phyloP scores from a whole-genome alignment of 2,329 filamentous ascomycete species.

The Paecilomyces sp. region DNA sequence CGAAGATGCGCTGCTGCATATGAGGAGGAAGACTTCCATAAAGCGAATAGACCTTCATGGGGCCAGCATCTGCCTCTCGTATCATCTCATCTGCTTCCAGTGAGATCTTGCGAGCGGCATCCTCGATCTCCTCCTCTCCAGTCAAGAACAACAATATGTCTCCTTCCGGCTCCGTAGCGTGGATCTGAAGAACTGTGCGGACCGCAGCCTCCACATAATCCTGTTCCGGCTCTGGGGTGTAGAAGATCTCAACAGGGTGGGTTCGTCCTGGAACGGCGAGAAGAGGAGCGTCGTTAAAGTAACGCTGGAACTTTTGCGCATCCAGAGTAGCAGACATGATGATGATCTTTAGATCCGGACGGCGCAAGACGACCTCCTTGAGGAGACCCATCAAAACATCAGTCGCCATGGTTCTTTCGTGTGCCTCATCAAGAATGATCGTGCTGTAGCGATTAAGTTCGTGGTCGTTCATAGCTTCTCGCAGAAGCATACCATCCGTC shows the following conservation, averaged over 20 bases:
- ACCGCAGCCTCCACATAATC: conserved; percentile 96
- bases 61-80: conserved; percentile 83
- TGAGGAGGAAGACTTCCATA: conserved; percentile 89
- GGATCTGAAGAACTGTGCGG: conserved; percentile 91
- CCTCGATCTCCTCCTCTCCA: conserved; percentile 97
- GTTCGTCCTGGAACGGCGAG: conserved; percentile 92
- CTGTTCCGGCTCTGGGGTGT: conserved; percentile 89
- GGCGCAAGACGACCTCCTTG: conserved; percentile 76
- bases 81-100: conserved; percentile 89
- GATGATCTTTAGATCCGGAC: conserved; percentile 91
- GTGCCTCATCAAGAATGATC: conserved; percentile 97
- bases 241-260: conserved; percentile 96
- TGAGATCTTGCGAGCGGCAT: conserved; percentile 84
- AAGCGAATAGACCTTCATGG: conserved; percentile 81
- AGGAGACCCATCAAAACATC: conserved; percentile 96
- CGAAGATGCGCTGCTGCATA: conserved; percentile 93
- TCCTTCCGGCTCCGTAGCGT: conserved; percentile 84
- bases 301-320: conserved; percentile 94
- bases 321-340: conserved; percentile 98
- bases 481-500: conserved; percentile 97
- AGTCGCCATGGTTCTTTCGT: conserved; percentile 93
- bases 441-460: conserved; percentile 88
- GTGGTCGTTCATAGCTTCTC: conserved; percentile 95
- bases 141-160: conserved; percentile 94
- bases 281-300: conserved; percentile 90